These are phyloP conservation scores for Aureobasidium sp. DNA, from an alignment of 2,329 filamentous ascomycete genomes.

Conservation along the genomic window DNA sequence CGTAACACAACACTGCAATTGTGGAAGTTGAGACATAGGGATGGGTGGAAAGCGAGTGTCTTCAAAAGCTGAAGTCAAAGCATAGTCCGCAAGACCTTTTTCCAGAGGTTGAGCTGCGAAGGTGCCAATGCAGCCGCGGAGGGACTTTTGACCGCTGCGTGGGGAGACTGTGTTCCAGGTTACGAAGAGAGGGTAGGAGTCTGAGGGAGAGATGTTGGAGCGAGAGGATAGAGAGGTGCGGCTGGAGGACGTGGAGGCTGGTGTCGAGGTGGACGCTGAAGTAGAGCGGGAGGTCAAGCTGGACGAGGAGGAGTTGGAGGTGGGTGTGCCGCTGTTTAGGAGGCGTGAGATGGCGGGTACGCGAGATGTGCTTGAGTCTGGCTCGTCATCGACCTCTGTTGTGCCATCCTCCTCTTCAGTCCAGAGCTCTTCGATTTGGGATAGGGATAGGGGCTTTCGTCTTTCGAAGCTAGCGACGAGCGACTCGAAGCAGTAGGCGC, in stretches of 20 bases:
- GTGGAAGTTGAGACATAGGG: constrained; percentile 57
- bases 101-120: constrained; percentile 72
- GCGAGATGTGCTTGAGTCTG: constrained; percentile 16
- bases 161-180: constrained; percentile 73
- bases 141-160: constrained; percentile 50
- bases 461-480: constrained; percentile 67
- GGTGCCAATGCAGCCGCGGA: constrained; percentile 94
- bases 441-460: constrained; percentile 58
- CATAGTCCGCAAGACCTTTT: constrained; percentile 67
- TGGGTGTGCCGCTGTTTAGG: constrained; percentile 21
- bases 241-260: constrained; percentile 37
- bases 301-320: constrained; percentile 21
- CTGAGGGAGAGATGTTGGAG: constrained; percentile 16
- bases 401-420: constrained; percentile 26
- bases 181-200: constrained; percentile 69
- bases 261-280: constrained; percentile 16
- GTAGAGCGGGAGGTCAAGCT: constrained; percentile 22
- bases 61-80: constrained; percentile 67
- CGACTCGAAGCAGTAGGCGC: constrained; percentile 86
- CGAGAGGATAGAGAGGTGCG: constrained; percentile 36
- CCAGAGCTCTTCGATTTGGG: constrained; percentile 63
- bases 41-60: constrained; percentile 56
- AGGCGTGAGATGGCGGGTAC: constrained; percentile 39
- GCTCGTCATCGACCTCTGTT: constrained; percentile 16
- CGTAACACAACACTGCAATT: constrained; percentile 65